A percentile compares a stretch with the other conserved stretches of the same genome.
These are phyloP conservation scores for Ophiostoma sp. DNA, from an alignment of 2,329 filamentous ascomycete species.

Conservation along the genomic window DNA sequence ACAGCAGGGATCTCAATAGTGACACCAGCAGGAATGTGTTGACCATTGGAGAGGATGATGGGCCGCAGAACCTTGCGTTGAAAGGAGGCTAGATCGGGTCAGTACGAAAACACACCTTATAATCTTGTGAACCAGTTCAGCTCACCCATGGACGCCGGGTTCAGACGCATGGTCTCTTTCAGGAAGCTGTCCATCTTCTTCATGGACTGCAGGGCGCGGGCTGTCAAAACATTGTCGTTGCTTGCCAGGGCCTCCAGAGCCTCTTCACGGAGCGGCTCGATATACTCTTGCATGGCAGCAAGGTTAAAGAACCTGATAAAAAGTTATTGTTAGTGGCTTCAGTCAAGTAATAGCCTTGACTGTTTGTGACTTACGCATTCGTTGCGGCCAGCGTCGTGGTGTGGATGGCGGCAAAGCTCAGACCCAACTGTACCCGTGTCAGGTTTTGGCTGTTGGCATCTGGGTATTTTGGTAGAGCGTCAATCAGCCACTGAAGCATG, in stretches of 20 bases:
- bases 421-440: conserved; percentile 44
- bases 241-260: conserved; percentile 42
- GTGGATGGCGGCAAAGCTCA: conserved; percentile 54
- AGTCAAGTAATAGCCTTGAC: too few species aligned
- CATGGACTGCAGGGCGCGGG: conserved; percentile 37
- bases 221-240: conserved; percentile 36
- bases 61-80: conserved; percentile 46
- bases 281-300: conserved; percentile 50
- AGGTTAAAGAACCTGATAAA: conserved; percentile 56
- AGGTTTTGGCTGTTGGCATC: conserved; percentile 39
- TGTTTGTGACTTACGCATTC: conserved; percentile 42
- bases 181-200: conserved; percentile 39
- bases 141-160: conserved; percentile 28
- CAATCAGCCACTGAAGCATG: conserved; percentile 50
- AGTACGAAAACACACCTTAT: not conserved
- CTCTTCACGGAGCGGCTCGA: conserved; percentile 54
- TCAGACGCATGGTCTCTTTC: conserved; percentile 37
- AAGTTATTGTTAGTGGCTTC: too few species aligned
- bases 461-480: conserved; percentile 40
- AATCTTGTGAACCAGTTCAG: not conserved
- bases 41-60: conserved; percentile 56
- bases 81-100: conserved; percentile 43
- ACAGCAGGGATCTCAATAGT: conserved; percentile 45
- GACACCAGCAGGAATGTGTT: conserved; percentile 48
- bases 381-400: conserved; percentile 50